Percentiles rank a stretch among this genome's conserved stretches.
Conservation (phyloP, 352 stramenopile genomes). For the Phytophthora hybrid region DNA sequence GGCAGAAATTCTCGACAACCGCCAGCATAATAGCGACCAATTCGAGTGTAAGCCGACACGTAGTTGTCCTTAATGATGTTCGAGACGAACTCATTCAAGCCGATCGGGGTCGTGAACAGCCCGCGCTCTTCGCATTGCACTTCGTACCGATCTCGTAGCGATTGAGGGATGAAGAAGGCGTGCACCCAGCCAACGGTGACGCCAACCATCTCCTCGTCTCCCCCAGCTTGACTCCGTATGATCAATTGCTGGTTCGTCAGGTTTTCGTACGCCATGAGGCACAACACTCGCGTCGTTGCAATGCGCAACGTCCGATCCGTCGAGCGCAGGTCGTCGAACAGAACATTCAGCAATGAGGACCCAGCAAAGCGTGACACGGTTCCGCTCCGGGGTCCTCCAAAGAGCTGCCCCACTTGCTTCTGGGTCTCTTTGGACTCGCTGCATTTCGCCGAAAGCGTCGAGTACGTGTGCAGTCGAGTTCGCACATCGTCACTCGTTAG, state of each 20-base stretch:
- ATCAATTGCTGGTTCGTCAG: constrained; percentile 40
- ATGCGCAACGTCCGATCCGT: constrained; percentile 56
- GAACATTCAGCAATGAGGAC: constrained; percentile 23
- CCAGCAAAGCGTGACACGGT: not conserved
- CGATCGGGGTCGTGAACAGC: constrained; percentile 12
- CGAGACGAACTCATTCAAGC: constrained; percentile 40
- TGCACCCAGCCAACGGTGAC: constrained; percentile 68
- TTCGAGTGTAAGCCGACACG: constrained; percentile 43
- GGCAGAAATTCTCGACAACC: constrained; percentile 56
- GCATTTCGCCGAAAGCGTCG: constrained; percentile 40
- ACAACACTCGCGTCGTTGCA: constrained; percentile 54
- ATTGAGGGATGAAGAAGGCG: constrained; percentile 53
- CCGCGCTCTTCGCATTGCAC: constrained; percentile 20
- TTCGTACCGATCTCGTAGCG: constrained; percentile 39
- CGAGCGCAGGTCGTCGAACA: constrained; percentile 44
- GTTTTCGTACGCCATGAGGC: constrained; percentile 62
- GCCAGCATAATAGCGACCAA: constrained; percentile 60
- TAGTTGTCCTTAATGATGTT: constrained; percentile 49
- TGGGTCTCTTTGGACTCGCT: constrained; percentile 53
- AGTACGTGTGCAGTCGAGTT: constrained; percentile 46
- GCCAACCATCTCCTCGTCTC: constrained; percentile 28
- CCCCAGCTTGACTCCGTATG: constrained; percentile 14
- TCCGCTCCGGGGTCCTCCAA: constrained; percentile 31
- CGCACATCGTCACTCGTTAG: constrained; percentile 40
- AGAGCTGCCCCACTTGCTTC: constrained; percentile 50